Percentiles rank a stretch among this genome's conserved stretches.
Evolutionary conservation across 805 yeast species (phyloP).

Genomic region (Grigorovia transvaalensis): DNA sequence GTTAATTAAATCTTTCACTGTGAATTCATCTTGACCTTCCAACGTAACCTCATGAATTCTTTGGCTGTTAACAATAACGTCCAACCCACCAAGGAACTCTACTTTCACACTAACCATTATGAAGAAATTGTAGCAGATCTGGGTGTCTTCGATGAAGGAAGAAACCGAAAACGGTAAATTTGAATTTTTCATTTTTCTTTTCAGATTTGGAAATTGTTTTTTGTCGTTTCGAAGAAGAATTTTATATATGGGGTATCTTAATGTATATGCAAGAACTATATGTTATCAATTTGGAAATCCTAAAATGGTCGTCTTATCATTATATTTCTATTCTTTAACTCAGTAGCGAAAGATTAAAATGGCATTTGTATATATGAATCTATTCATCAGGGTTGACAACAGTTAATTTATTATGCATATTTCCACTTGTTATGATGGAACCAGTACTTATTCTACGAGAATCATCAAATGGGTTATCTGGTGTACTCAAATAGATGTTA

Average conservation of each 20-base stretch:
- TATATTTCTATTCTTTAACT: too few relatives aligned
- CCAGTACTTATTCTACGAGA: conserved; percentile 80
- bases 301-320: too few relatives aligned
- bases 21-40: conserved; percentile 10
- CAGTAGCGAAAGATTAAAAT: too few relatives aligned
- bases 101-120: conserved; percentile 31
- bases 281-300: background rate
- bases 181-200: too few relatives aligned
- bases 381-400: conserved; percentile 82
- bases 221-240: background rate
- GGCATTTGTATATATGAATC: background rate
- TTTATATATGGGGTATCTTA: background rate
- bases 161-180: too few relatives aligned
- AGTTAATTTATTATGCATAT: conserved; percentile 51
- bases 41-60: conserved; percentile 43
- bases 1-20: conserved; percentile 41
- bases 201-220: background rate
- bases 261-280: background rate
- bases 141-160: background rate
- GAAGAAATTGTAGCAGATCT: too few relatives aligned
- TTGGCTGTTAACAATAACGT: conserved; percentile 56
- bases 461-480: conserved; percentile 57
- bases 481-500: conserved; percentile 12
- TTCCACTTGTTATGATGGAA: conserved; percentile 69
- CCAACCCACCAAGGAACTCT: conserved; percentile 68